Conservation (phyloP, 768 basidiomycete genomes). For the Agaricus blazei region DNA sequence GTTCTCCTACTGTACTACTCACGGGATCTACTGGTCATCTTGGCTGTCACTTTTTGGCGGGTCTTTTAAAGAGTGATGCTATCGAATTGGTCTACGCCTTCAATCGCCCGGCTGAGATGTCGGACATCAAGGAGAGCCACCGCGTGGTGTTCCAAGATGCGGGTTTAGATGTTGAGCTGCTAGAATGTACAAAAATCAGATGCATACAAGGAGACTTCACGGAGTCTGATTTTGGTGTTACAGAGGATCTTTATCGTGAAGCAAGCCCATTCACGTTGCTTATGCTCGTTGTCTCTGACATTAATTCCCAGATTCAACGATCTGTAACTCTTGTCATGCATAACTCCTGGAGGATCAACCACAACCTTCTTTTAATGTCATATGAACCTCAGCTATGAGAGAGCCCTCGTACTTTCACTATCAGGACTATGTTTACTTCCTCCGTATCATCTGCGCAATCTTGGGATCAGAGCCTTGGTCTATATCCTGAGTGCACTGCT, state of each 20-base stretch:
- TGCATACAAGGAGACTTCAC: constrained; percentile 29
- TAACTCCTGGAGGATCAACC: constrained; percentile 38
- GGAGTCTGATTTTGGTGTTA: constrained; percentile 24
- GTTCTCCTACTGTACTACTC: constrained; percentile 24
- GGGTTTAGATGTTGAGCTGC: constrained; percentile 21
- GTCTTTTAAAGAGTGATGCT: constrained; percentile 16
- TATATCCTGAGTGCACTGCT: constrained; percentile 23
- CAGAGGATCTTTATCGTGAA: constrained; percentile 14
- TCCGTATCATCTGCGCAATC: constrained; percentile 31
- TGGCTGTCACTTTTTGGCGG: constrained; percentile 28
- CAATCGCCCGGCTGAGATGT: constrained; percentile 20
- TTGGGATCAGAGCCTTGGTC: constrained; percentile 23
- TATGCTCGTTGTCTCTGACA: constrained; percentile 12
- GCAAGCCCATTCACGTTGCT: constrained; percentile 10
- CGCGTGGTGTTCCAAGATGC: constrained; percentile 22
- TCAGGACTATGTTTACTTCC: constrained; percentile 35
- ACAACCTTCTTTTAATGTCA: constrained; percentile 43
- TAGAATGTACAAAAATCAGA: constrained; percentile 26
- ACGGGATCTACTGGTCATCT: constrained; percentile 37
- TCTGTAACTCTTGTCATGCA: constrained; percentile 34
- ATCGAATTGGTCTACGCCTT: constrained; percentile 26
- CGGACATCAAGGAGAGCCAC: constrained; percentile 19
- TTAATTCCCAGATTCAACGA: constrained; percentile 20
- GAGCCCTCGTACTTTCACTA: constrained; percentile 16
- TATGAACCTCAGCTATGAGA: constrained; percentile 45